Evolutionary conservation across 2,329 filamentous ascomycete species (phyloP), one percentile per base, ranked within the genome.

Genomic region (Fusarium neocosmosporiellum): DNA sequence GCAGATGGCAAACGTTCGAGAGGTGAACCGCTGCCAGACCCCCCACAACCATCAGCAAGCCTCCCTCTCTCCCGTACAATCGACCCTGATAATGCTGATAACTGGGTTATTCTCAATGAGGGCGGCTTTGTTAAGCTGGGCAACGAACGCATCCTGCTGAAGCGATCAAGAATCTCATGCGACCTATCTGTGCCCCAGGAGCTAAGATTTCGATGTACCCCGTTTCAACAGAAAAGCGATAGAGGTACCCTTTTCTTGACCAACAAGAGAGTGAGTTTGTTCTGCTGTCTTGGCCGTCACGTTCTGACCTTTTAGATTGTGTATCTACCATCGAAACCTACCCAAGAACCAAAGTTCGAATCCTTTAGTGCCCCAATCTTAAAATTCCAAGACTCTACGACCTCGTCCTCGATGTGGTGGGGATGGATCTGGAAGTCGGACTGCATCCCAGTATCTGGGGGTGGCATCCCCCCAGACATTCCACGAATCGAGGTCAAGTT

Each of bases 71-170:
- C n/a, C n/a, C n/a, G n/a, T n/a, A n/a, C n/a, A n/a, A n/a, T 81
- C 66, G 82, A 88, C 80, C 84, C 87, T 90, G 84, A 90, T 84
- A 84, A 89, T 80, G 81, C 82, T 76, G 81, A 84, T 79, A 90
- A 88, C 78, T 98, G 96, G 96, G 96, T 98, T 53, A 98, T 98
- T 95, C 90, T 97, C 78, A 91, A 92, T 79, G 89, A 92, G 79
- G 86, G 88, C 75, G 90, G 92, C 67, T 96, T 98, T 83, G 92
- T 97, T 79, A 94, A 93, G 78, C 89, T 98, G 53, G 93, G 94
- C 50, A 91, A 93, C 80, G 96, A 98, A 85, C 91, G 91, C 76
- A 91, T 94, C 70, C 88, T 97, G 67, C 94, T 93, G 83, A 93
- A 91, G 75, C 95, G 94, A 65, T 91, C 92, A 59, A 91, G 95